Evolutionary conservation across 441 rosid species (phyloP), one percentile per base, ranked within the genome.

Genomic region (Lepidium campestre): DNA sequence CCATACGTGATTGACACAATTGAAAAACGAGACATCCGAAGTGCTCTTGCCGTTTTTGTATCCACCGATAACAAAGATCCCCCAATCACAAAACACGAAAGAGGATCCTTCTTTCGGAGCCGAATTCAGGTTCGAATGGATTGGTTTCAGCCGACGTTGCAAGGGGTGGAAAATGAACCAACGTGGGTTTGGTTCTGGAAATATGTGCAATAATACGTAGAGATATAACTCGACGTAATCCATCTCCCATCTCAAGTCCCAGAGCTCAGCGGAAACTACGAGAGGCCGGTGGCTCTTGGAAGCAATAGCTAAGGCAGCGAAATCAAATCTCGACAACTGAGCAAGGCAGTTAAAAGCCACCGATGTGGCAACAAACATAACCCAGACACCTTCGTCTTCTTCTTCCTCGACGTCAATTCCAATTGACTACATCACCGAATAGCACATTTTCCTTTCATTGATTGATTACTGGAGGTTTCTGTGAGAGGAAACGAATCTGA

Each of bases 131-230:
- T 7, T 2, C 27, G 7, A 7, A 22, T 2, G 7, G 37, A 64
- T 2, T 10, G 19, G 68, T 25, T 15, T 50, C 58, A 64, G 59
- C n/a, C 29, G 36, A 37, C 68, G 49, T 17, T 64, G 35, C 40
- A 39, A 13, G 49, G 58, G 68, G 46, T 62, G 58, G 27, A 64
- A 6, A 19, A 49, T 20, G 40, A 64, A 50, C 68, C 68, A 64
- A 13, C 40, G 48, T 39, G 58, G 59, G n/a, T 1, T 12, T 37
- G 48, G 58, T 2, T 37, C 48, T 17, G 49, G 49, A 50, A 2
- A 10, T 6, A 49, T 23, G 10, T 13, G 59, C 49, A 50, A 7
- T 4, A 1, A 64, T 37, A 64, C 40, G 20, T 17, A 50, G 6
- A 39, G 1, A 50, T 1, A 25, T 17, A 19, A 29, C 10, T 50